Conservation (phyloP, 306 rosid genomes). For the Glycine latifolia region DNA sequence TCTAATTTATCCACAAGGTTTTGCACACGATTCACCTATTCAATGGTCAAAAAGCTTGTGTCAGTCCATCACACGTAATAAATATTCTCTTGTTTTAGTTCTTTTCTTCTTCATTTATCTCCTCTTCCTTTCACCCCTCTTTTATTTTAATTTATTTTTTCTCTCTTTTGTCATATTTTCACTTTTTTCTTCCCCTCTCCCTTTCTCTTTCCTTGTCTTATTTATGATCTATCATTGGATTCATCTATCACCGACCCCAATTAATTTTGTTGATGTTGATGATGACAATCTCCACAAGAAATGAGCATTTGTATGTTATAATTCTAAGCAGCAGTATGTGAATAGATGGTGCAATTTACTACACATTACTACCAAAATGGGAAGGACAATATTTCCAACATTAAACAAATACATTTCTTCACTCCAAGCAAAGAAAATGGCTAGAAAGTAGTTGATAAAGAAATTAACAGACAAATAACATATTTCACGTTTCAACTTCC, state of each 20-base stretch:
- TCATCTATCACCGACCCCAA: too few relatives aligned
- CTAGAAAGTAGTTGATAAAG: background rate
- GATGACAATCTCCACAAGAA: background rate
- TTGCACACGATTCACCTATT: conserved; percentile 67
- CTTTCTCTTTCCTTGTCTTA: too few relatives aligned
- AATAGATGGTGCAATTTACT: background rate
- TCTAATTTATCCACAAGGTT: conserved; percentile 51
- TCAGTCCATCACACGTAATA: conserved; percentile 17
- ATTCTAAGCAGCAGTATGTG: background rate
- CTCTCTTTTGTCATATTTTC: too few relatives aligned
- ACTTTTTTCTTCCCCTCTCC: too few relatives aligned
- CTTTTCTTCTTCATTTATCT: too few relatives aligned
- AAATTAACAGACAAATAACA: background rate
- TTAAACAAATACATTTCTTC: background rate
- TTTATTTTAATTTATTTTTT: too few relatives aligned
- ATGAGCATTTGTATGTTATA: background rate
- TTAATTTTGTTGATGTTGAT: too few relatives aligned
- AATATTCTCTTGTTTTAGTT: too few relatives aligned
- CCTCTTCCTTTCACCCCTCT: too few relatives aligned
- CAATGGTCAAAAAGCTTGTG: conserved; percentile 28
- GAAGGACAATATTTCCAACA: background rate
- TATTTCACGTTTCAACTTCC: background rate
- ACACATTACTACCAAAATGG: background rate
- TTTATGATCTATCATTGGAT: too few relatives aligned
- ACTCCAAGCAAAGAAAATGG: background rate